These are phyloP conservation scores for Rhynchospora tenuis DNA, from an alignment of 176 grass and related monocot species.

Conservation along the genomic window DNA sequence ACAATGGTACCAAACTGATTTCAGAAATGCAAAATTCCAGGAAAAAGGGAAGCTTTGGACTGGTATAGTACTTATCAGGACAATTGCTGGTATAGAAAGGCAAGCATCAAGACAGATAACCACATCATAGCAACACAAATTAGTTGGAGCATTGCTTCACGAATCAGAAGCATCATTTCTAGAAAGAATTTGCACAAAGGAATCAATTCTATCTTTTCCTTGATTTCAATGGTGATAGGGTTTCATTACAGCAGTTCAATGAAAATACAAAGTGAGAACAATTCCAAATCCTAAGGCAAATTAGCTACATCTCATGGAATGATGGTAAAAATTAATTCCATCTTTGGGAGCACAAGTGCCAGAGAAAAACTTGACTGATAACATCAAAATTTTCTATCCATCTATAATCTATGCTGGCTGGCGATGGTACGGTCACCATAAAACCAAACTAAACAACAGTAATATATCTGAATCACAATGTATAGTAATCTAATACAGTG, in stretches of 20 bases:
- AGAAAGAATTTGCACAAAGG: neutral
- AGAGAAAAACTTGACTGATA: neutral
- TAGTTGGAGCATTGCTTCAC: neutral
- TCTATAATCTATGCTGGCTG: neutral
- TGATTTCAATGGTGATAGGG: neutral
- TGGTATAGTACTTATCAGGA: neutral
- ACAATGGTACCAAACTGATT: neutral
- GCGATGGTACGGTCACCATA: neutral
- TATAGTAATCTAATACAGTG: neutral
- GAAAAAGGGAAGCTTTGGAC: neutral
- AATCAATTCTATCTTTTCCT: neutral
- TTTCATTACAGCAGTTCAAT: neutral
- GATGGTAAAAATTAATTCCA: neutral
- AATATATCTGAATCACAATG: neutral
- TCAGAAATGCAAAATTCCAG: neutral
- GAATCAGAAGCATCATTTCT: neutral
- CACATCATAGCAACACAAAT: neutral
- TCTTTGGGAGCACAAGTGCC: neutral
- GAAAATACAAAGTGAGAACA: neutral
- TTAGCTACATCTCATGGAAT: neutral
- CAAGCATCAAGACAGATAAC: neutral
- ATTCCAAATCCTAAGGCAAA: neutral
- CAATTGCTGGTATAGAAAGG: neutral
- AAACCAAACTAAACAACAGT: neutral
- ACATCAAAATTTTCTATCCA: neutral